phyloP scores from a whole-genome alignment of 1,139 yeast species.

The Candida gigantensis region DNA sequence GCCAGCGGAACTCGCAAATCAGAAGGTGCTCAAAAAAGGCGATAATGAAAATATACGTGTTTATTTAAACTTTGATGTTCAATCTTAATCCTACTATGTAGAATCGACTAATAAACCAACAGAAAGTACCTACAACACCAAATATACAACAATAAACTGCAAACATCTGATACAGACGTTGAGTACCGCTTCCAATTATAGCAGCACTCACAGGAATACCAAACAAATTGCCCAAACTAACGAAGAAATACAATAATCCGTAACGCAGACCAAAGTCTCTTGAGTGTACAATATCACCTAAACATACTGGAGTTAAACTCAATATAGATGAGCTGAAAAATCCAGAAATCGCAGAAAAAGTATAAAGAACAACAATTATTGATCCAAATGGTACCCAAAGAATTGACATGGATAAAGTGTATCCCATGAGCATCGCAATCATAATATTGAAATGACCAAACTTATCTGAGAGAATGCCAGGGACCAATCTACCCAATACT shows the following conservation, averaged over 20 bases:
- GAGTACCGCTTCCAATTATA: slow-evolving; percentile 40
- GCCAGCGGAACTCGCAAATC: slow-evolving; percentile 10
- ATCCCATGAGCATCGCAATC: slow-evolving; percentile 39
- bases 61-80: slow-evolving; percentile 21
- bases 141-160: slow-evolving; percentile 26
- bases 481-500: slow-evolving; percentile 56
- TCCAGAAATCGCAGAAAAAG: slow-evolving; percentile 53
- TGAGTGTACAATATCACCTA: slow-evolving; percentile 34
- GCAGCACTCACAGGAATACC: slow-evolving; percentile 48
- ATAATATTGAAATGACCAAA: slow-evolving; percentile 61
- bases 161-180: slow-evolving; percentile 25
- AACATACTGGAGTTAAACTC: slow-evolving; percentile 39
- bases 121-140: slow-evolving; percentile 21
- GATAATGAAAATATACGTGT: slow-evolving; percentile 4
- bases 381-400: slow-evolving; percentile 60
- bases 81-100: slow-evolving; percentile 23
- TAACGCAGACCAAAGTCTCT: slow-evolving; percentile 40
- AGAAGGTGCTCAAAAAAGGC: slow-evolving; percentile 12
- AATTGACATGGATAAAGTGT: slow-evolving; percentile 40
- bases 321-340: slow-evolving; percentile 34
- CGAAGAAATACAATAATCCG: slow-evolving; percentile 40
- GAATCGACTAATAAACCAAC: slow-evolving; percentile 24
- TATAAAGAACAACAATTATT: slow-evolving; percentile 39
- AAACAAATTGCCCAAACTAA: slow-evolving; percentile 40
- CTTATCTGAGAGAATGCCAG: slow-evolving; percentile 56